Evolutionary conservation across 176 grass and related monocot genomes (phyloP).

Genomic region (Dendrocalamus sinicus): DNA sequence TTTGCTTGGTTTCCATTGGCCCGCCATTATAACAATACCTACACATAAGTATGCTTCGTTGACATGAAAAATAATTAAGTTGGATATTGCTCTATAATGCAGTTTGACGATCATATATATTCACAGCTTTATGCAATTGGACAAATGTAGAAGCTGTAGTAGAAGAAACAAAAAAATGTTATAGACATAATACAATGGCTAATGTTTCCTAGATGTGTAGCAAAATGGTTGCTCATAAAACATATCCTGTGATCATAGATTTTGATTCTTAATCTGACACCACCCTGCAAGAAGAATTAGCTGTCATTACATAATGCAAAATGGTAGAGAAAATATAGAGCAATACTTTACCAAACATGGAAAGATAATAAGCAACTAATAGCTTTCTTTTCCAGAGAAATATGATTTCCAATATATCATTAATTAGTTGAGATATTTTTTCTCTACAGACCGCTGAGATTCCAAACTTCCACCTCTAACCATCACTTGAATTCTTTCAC

Average conservation of each 20-base stretch:
- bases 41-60: no score
- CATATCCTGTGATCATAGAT: slow-evolving; percentile 82
- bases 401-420: slow-evolving; percentile 11
- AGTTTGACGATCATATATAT: no score
- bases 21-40: no score
- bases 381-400: neutral
- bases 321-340: neutral
- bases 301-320: slow-evolving; percentile 28
- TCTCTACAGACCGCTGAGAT: neutral
- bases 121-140: no score
- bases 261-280: slow-evolving; percentile 90
- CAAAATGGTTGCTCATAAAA: slow-evolving; percentile 95
- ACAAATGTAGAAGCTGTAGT: no score
- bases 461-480: neutral
- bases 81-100: no score
- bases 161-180: no score
- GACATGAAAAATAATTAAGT: no score
- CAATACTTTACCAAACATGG: slow-evolving; percentile 22
- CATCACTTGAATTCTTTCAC: neutral
- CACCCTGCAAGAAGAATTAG: slow-evolving; percentile 64
- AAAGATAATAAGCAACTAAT: slow-evolving; percentile 11
- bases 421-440: slow-evolving; percentile 12
- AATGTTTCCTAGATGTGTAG: slow-evolving; percentile 85
- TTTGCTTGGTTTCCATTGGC: no score
- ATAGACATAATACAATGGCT: neutral